phyloP scores from a whole-genome alignment of 148 eudicot species.

The Vaccinium myrtillus region DNA sequence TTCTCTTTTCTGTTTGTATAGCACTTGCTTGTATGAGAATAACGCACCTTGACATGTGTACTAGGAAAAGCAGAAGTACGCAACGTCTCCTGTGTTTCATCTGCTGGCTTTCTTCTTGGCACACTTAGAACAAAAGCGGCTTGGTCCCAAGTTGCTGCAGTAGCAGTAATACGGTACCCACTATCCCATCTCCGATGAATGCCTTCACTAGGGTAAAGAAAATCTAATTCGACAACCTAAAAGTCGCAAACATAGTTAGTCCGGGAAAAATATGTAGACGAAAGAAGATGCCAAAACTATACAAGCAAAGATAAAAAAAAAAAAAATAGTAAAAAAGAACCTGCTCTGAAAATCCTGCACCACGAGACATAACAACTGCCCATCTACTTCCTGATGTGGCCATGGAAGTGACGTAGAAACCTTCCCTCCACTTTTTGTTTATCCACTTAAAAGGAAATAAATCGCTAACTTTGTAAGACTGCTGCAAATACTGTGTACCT shows the following conservation, averaged over 20 bases:
- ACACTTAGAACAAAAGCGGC: conserved; percentile 25
- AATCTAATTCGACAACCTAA: conserved; percentile 19
- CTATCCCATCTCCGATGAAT: conserved; percentile 17
- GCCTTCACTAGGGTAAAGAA: conserved; percentile 29
- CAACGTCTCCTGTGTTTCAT: conserved; percentile 22
- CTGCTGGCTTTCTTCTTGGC: conserved; percentile 16
- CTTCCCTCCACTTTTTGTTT: conserved; percentile 80
- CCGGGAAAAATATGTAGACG: neutral
- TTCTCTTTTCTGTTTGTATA: neutral
- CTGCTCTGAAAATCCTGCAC: conserved; percentile 66
- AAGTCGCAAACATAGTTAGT: neutral
- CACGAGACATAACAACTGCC: conserved; percentile 81
- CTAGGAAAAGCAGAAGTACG: conserved; percentile 27
- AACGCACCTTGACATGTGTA: conserved; percentile 22
- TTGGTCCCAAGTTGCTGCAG: conserved; percentile 27
- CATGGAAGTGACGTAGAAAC: conserved; percentile 76
- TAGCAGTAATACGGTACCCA: conserved; percentile 28
- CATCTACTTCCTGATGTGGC: conserved; percentile 73
- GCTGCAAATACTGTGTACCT: conserved; percentile 66
- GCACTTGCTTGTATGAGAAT: neutral
- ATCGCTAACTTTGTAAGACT: conserved; percentile 83
- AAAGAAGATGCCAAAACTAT: neutral
- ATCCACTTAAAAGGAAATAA: conserved; percentile 86
- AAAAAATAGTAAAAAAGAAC: conserved; percentile 24
- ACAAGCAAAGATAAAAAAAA: neutral